Conservation (phyloP, 148 eudicot species). For the Rhododendron molle region DNA sequence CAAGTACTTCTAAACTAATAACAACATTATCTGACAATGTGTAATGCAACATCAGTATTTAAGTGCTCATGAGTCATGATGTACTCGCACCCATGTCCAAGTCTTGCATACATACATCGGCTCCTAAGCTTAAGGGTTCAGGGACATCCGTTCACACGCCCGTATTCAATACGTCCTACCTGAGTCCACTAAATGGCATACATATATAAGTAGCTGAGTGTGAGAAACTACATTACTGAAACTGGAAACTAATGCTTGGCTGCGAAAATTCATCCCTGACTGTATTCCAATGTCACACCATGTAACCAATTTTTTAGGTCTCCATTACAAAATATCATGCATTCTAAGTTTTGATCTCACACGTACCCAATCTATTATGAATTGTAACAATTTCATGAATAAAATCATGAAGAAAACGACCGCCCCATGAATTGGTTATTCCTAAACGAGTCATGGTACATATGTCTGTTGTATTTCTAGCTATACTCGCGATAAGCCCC, state of each 20-base stretch:
- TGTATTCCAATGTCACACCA: background rate
- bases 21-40: background rate
- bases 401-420: too few relatives aligned
- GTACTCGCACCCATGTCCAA: background rate
- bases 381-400: too few relatives aligned
- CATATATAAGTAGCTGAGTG: background rate
- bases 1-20: background rate
- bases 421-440: too few relatives aligned
- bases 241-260: background rate
- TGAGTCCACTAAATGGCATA: background rate
- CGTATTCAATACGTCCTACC: background rate
- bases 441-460: background rate
- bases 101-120: background rate
- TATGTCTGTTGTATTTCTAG: background rate
- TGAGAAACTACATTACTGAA: background rate
- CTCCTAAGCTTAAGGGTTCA: background rate
- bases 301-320: background rate
- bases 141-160: background rate
- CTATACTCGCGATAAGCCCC: background rate
- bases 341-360: background rate
- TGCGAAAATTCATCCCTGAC: background rate
- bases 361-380: too few relatives aligned
- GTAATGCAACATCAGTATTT: background rate
- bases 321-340: background rate
- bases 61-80: background rate